A percentile compares a stretch with the other conserved stretches of the same genome.
These are phyloP conservation scores for Tetratostichococcus sp. DNA, from an alignment of 139 green algal species.

Conservation along the genomic window DNA sequence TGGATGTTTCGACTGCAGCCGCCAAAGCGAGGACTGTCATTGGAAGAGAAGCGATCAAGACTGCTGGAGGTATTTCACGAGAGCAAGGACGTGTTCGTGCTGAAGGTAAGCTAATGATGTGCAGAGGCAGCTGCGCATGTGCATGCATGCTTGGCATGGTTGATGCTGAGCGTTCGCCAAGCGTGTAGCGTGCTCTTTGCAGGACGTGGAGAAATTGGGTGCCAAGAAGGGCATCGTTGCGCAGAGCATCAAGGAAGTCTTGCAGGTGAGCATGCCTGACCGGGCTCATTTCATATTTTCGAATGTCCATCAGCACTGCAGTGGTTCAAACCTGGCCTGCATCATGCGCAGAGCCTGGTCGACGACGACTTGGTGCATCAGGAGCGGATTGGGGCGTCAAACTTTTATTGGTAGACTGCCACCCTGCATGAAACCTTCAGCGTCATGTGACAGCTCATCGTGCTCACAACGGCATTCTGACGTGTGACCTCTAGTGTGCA, in stretches of 20 bases:
- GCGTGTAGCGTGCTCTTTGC: not conserved
- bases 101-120: no score
- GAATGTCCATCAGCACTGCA: no score
- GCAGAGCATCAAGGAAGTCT: constrained; percentile 74
- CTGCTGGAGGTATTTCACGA: constrained; percentile 71
- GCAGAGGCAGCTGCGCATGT: not conserved
- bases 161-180: not conserved
- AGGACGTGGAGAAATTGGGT: constrained; percentile 76
- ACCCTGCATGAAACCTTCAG: not conserved
- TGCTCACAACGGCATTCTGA: not conserved
- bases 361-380: constrained; percentile 75
- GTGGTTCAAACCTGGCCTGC: no score
- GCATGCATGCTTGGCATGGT: not conserved
- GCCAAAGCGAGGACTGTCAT: constrained; percentile 61
- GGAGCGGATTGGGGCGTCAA: constrained; percentile 74
- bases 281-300: no score
- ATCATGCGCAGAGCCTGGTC: constrained; percentile 46
- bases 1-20: constrained; percentile 3
- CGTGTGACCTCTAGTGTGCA: not conserved
- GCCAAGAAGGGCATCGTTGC: constrained; percentile 62
- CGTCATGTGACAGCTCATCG: no score
- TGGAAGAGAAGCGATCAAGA: constrained; percentile 69
- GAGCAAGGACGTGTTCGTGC: constrained; percentile 62
- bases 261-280: constrained; percentile 46
- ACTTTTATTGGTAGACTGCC: constrained; percentile 68